phyloP scores from a whole-genome alignment of 176 grass and related monocot genomes.

The Carex scoparia region DNA sequence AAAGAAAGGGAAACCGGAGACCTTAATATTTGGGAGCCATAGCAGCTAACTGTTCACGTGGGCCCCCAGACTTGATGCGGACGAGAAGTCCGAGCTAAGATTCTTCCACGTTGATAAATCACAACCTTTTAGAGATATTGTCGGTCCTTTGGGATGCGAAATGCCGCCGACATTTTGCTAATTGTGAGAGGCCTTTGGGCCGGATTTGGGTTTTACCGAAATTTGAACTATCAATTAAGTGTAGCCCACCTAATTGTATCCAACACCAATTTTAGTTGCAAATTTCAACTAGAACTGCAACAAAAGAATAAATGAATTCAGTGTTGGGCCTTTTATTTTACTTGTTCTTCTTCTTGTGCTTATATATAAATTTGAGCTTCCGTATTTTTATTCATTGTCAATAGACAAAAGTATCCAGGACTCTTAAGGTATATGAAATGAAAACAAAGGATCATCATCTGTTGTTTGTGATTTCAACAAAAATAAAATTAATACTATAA shows the following conservation, averaged over 20 bases:
- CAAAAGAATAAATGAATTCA: no score
- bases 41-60: background rate
- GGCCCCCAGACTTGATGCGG: background rate
- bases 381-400: no score
- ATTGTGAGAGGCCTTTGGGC: background rate
- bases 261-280: background rate
- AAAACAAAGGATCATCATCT: no score
- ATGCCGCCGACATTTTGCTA: background rate
- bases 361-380: no score
- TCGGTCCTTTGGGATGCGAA: background rate
- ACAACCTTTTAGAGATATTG: background rate
- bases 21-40: background rate
- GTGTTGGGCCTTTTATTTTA: no score
- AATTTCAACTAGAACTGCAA: background rate
- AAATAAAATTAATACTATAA: no score
- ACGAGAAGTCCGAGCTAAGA: constrained; percentile 6
- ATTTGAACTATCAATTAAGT: background rate
- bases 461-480: no score
- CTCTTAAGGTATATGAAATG: no score
- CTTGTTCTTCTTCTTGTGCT: no score
- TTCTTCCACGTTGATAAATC: background rate
- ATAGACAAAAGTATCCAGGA: no score
- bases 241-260: background rate
- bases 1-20: background rate
- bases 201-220: background rate